Evolutionary conservation across 805 yeast genomes (phyloP), one percentile per base, ranked within the genome.

Genomic region (Wickerhamiella azymoides): DNA sequence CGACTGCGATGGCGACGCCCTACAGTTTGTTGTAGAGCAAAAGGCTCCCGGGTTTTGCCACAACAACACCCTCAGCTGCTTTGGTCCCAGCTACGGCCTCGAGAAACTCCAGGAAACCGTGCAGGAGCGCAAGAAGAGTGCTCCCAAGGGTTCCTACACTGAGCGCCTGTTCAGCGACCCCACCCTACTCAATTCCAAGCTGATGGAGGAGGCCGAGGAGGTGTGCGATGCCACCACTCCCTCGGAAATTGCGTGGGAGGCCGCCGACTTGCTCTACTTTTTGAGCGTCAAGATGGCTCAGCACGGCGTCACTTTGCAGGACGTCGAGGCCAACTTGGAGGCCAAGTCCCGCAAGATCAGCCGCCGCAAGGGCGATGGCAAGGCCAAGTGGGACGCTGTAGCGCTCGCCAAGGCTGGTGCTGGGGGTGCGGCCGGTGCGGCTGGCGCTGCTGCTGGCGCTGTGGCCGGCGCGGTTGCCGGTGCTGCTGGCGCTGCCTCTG

Each of bases 191-290:
- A 68, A 72, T 47, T 96, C 97, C 21, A 61, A 92, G 69, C 80
- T 92, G 65, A 77, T 78, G 62, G 98, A 92, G 66, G 98, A 92
- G 65, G 93, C 96, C 38, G 96, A 89, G 57, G 98, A 92, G 64
- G 74, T 92, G 51, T 77, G 86, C 27, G 96, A 86, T 48, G 97
- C 98, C 14, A 70, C 69, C 32, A 57, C 68, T 5, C 71, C 71
- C 55, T 73, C 72, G 1, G 80, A 89, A 47, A 73, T 85, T 46
- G 81, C 97, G 0, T 92, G 96, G 96, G 98, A 92, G 66, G 89
- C 94, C 45, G 98, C 98, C 8, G 98, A 92, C 62, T 70, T 92
- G 61, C 72, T 82, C 49, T 69, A 74, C 58, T 78, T 81, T 57
- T 79, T 84, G 46, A 51, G 73, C 48, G 69, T 80, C 54, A 83